Base-by-base conservation (phyloP, 139 green algal species). In the Mychonastes homosphaera region DNA sequence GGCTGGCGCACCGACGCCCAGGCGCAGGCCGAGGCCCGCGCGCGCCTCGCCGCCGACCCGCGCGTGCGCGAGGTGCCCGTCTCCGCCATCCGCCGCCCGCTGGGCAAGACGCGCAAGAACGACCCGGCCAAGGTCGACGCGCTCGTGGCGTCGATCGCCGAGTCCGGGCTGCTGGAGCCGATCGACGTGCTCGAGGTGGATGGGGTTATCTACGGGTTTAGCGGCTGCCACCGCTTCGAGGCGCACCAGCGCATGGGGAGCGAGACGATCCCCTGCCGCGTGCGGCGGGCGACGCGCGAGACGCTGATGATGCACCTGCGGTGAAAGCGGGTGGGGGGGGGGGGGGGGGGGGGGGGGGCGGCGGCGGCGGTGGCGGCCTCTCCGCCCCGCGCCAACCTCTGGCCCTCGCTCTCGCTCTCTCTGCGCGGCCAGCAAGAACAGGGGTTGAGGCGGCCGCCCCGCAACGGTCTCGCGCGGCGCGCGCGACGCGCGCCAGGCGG, bases 101-200 rank as follows among this genome's bases (percentile, higher is more conserved):
- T 82, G 33, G 54, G 60, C 68, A 78, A n/a, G n/a, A n/a, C n/a
- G n/a, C n/a, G n/a, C n/a, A n/a, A n/a, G n/a, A n/a, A n/a, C n/a
- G 84, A 95, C 58, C 69, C 67, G 24, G 75, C 74, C 4, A 96
- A 96, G 64, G 89, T 96, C 18, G 62, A 76, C 40, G 76, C 71
- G 8, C 68, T 96, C 18, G 94, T 91, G 81, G 40, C 78, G 24
- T 84, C 66, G 67, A 95, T 96, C 18, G 4, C 69, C 7, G 65
- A 87, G 27, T 80, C 92, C 23, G 88, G 88, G 6, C 76, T 95
- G 40, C 78, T 88, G 60, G 87, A 86, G 43, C 87, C 87, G 70
- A 88, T 90, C 34, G 84, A 92, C 49, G 79, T 92, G 6, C 52
- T 93, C 23, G 66, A 83, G 34, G 85, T 94, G 10, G 84, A 92